A percentile compares a stretch with the other conserved stretches of the same genome.
phyloP scores from a whole-genome alignment of 768 basidiomycete species.

The Panus rudis region DNA sequence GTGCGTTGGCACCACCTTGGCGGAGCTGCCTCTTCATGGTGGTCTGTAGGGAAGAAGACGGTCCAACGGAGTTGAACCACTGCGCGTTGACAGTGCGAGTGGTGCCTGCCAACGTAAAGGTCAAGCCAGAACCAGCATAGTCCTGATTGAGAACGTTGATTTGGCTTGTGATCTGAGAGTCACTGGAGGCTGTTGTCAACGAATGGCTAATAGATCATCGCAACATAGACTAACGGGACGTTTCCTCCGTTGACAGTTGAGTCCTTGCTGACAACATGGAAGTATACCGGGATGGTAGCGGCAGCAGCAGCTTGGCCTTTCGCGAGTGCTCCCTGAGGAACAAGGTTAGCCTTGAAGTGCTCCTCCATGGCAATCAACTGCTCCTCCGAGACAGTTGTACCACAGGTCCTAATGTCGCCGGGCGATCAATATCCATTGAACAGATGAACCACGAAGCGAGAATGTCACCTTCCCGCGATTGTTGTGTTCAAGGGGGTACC shows the following conservation, averaged over 20 bases:
- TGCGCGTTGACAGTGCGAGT: constrained; percentile 35
- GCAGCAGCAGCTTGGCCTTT: constrained; percentile 8
- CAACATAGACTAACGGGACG: constrained; percentile 28
- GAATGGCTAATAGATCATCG: neutral
- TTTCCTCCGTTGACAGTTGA: constrained; percentile 32
- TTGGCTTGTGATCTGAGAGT: constrained; percentile 33
- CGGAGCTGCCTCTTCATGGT: constrained; percentile 43
- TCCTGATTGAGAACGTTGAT: constrained; percentile 37
- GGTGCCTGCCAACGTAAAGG: constrained; percentile 36
- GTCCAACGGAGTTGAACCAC: constrained; percentile 43
- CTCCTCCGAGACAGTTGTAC: constrained; percentile 30
- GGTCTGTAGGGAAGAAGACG: constrained; percentile 29
- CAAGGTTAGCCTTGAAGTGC: constrained; percentile 35
- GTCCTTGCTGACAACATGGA: constrained; percentile 38
- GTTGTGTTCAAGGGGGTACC: constrained; percentile 11
- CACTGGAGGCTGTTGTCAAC: constrained; percentile 1
- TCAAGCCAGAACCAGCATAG: constrained; percentile 31
- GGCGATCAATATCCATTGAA: neutral
- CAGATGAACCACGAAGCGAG: neutral
- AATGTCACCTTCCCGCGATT: constrained; percentile 15
- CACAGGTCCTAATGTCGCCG: constrained; percentile 39
- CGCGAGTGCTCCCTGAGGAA: constrained; percentile 13
- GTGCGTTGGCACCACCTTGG: constrained; percentile 29
- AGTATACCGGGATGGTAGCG: constrained; percentile 32
- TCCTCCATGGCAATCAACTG: constrained; percentile 30